phyloP scores from a whole-genome alignment of 2,329 filamentous ascomycete genomes.

The Microcera coccophila region DNA sequence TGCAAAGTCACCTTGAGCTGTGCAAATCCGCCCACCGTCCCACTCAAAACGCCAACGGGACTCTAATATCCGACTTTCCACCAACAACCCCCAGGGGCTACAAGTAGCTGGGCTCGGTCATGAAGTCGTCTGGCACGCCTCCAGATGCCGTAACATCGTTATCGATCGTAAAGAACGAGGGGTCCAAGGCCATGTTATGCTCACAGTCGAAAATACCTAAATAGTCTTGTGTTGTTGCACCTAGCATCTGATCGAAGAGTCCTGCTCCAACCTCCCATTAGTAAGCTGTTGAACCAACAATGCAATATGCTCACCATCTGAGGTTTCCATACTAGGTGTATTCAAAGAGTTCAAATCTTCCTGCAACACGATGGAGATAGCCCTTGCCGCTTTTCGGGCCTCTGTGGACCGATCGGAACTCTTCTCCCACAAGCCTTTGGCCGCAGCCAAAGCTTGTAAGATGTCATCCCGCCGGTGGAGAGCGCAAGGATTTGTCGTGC shows the following conservation, averaged over 20 bases:
- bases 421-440: slow-evolving; percentile 3
- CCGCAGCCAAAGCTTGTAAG: not conserved
- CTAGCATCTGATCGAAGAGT: not conserved
- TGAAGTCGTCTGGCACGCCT: slow-evolving; percentile 5
- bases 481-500: not conserved
- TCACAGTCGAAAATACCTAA: slow-evolving; percentile 9
- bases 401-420: slow-evolving; percentile 3
- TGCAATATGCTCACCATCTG: not conserved
- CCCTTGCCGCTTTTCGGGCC: slow-evolving; percentile 4
- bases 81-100: not conserved
- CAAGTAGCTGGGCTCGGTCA: not conserved
- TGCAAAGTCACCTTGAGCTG: too few relatives aligned
- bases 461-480: not conserved
- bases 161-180: slow-evolving; percentile 6
- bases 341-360: not conserved
- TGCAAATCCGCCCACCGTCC: too few relatives aligned
- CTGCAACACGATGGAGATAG: slow-evolving; percentile 1
- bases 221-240: not conserved
- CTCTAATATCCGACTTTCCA: too few relatives aligned
- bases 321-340: not conserved
- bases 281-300: not conserved
- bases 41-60: too few relatives aligned
- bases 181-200: slow-evolving; percentile 13
- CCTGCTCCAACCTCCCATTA: not conserved
- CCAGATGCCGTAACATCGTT: slow-evolving; percentile 8